A percentile compares a stretch with the other conserved stretches of the same genome.
phyloP scores from a whole-genome alignment of 2,329 filamentous ascomycete species.

The Sordariomycetes sp. region DNA sequence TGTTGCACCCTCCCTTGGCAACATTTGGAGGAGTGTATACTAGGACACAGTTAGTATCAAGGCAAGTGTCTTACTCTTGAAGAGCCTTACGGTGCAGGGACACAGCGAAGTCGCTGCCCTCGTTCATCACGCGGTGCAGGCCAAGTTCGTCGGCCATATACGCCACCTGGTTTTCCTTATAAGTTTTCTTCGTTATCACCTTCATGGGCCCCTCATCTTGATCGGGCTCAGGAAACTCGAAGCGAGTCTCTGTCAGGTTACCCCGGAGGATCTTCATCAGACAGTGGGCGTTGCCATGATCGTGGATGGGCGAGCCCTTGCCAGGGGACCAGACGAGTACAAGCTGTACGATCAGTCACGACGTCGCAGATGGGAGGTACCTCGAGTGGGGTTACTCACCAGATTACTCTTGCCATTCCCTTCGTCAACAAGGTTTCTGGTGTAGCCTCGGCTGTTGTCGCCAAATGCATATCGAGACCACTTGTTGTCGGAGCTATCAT shows the following conservation, averaged over 20 bases:
- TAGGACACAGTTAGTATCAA: slow-evolving; percentile 23
- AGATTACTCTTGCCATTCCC: slow-evolving; percentile 75
- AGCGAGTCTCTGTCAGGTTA: slow-evolving; percentile 71
- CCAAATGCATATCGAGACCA: slow-evolving; percentile 70
- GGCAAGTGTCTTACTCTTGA: slow-evolving; percentile 17
- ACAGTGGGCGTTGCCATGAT: slow-evolving; percentile 83
- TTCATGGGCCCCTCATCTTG: slow-evolving; percentile 46
- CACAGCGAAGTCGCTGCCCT: slow-evolving; percentile 66
- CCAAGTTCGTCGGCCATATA: slow-evolving; percentile 92
- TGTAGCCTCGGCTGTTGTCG: slow-evolving; percentile 66
- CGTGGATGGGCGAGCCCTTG: slow-evolving; percentile 77
- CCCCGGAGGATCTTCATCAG: slow-evolving; percentile 85
- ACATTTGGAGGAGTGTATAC: slow-evolving; percentile 87
- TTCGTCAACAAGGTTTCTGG: slow-evolving; percentile 80
- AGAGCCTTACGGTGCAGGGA: slow-evolving; percentile 60
- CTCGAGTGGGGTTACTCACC: slow-evolving; percentile 32
- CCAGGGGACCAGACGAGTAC: slow-evolving; percentile 85
- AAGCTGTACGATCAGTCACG: slow-evolving; percentile 41
- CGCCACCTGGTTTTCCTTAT: slow-evolving; percentile 64
- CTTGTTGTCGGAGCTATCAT: slow-evolving; percentile 57
- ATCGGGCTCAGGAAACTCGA: slow-evolving; percentile 54
- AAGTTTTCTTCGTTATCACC: slow-evolving; percentile 58
- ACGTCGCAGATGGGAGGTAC: not conserved
- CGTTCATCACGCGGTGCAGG: slow-evolving; percentile 74
- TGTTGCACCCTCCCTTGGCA: slow-evolving; percentile 69